A percentile compares a stretch with the other conserved stretches of the same genome.
phyloP scores from a whole-genome alignment of 2,329 filamentous ascomycete species.

The Fusarium caatingaense region DNA sequence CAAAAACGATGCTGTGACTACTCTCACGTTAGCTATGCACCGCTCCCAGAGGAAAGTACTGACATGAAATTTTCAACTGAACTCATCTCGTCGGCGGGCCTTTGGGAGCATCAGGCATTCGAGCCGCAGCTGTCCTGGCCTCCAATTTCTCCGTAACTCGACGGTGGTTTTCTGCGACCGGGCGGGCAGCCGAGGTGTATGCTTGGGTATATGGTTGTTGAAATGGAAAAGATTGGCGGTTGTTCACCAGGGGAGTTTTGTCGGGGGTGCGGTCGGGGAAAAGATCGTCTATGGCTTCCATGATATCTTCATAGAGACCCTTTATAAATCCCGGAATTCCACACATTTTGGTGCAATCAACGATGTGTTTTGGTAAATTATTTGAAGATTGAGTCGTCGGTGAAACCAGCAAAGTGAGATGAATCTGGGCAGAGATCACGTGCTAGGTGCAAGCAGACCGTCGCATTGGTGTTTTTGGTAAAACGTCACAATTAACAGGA shows the following conservation, averaged over 20 bases:
- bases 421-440: conserved; percentile 11
- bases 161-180: not conserved
- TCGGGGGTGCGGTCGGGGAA: conserved; percentile 12
- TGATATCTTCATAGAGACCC: conserved; percentile 11
- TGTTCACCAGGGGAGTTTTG: conserved; percentile 7
- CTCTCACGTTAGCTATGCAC: not conserved
- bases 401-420: not conserved
- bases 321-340: conserved; percentile 10
- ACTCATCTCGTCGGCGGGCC: conserved; percentile 1
- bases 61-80: not conserved
- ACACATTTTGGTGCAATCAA: not conserved
- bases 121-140: not conserved
- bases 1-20: no score
- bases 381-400: not conserved
- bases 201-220: conserved; percentile 4
- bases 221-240: conserved; percentile 6
- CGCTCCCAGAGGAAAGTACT: not conserved
- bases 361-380: not conserved
- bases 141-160: not conserved
- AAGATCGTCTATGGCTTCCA: conserved; percentile 27
- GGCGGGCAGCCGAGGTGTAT: conserved; percentile 7
- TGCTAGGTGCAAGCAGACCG: not conserved
- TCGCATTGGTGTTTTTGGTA: not conserved
- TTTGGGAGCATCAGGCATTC: conserved; percentile 17
- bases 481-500: not conserved